A percentile compares a stretch with the other conserved stretches of the same genome.
These are phyloP conservation scores for Nelumbo lutea DNA, from an alignment of 164 flowering plant species.

Conservation along the genomic window DNA sequence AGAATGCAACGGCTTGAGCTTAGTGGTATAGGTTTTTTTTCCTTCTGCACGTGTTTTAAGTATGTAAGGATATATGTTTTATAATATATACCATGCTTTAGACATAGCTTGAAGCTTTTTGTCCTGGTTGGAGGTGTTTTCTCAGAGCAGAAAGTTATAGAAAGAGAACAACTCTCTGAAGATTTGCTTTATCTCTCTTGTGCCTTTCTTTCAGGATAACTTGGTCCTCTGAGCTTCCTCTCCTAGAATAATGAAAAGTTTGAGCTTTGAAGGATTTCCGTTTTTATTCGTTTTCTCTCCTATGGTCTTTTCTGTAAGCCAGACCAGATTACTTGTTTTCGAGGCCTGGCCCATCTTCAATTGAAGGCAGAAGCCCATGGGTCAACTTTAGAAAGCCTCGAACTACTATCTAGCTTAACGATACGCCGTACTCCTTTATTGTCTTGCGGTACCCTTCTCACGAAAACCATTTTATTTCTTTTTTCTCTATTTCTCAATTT, in stretches of 20 bases:
- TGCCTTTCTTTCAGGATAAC: constrained; percentile 24
- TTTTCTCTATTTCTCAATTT: no score
- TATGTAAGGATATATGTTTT: neutral
- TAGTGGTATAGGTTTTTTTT: neutral
- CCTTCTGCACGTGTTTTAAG: neutral
- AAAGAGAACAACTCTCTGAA: constrained; percentile 15
- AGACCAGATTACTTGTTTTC: neutral
- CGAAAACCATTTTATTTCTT: no score
- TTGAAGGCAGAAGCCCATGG: no score
- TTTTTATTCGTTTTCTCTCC: constrained; percentile 9
- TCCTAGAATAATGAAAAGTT: neutral
- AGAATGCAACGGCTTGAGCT: neutral
- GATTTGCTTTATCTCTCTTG: constrained; percentile 13
- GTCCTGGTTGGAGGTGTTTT: constrained; percentile 3
- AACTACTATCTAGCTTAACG: no score
- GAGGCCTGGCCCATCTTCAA: no score
- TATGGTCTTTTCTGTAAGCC: neutral
- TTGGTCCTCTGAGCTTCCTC: constrained; percentile 21
- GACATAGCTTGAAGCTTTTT: constrained; percentile 20
- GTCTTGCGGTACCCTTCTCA: no score
- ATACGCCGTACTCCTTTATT: no score
- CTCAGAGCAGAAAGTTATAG: constrained; percentile 20
- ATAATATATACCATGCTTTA: constrained; percentile 22
- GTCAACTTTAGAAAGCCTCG: no score
- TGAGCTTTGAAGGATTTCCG: neutral